Conservation (phyloP, 495 filamentous ascomycete genomes). For the Aspergillus carlsbadensis region DNA sequence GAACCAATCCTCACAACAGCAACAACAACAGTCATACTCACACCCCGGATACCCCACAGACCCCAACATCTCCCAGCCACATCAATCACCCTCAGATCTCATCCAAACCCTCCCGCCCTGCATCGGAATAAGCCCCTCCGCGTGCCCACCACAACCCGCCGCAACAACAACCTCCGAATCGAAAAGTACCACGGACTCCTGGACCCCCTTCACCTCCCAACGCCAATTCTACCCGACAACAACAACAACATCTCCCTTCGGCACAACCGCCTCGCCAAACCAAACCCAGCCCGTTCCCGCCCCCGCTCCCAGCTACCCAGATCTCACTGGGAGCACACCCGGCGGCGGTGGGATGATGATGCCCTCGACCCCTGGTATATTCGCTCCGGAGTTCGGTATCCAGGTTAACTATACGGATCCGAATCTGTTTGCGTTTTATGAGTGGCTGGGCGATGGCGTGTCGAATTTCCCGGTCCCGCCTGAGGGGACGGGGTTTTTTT, state of each 20-base stretch:
- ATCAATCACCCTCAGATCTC: constrained; percentile 10
- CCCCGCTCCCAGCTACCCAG: neutral
- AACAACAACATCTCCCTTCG: neutral
- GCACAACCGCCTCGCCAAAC: constrained; percentile 2
- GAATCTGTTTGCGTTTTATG: constrained; percentile 33
- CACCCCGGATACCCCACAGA: constrained; percentile 3
- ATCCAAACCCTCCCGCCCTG: constrained; percentile 9
- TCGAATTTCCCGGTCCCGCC: constrained; percentile 35
- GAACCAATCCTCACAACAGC: constrained; percentile 16
- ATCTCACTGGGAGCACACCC: neutral
- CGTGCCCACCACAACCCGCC: neutral
- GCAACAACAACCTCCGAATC: neutral
- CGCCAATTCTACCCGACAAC: constrained; percentile 13
- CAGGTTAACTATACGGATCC: constrained; percentile 29
- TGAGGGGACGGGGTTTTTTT: constrained; percentile 21
- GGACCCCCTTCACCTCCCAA: constrained; percentile 16
- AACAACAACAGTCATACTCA: neutral
- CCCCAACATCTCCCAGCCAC: neutral
- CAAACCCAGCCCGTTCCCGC: neutral
- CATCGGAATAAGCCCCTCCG: neutral
- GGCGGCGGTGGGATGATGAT: constrained; percentile 4
- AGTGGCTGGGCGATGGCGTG: constrained; percentile 38
- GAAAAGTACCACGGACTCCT: constrained; percentile 9
- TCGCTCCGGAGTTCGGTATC: constrained; percentile 30
- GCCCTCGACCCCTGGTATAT: constrained; percentile 21